Evolutionary conservation across 2,329 filamentous ascomycete species (phyloP), one percentile per base, ranked within the genome.

Genomic region (Colletotrichum sp.): DNA sequence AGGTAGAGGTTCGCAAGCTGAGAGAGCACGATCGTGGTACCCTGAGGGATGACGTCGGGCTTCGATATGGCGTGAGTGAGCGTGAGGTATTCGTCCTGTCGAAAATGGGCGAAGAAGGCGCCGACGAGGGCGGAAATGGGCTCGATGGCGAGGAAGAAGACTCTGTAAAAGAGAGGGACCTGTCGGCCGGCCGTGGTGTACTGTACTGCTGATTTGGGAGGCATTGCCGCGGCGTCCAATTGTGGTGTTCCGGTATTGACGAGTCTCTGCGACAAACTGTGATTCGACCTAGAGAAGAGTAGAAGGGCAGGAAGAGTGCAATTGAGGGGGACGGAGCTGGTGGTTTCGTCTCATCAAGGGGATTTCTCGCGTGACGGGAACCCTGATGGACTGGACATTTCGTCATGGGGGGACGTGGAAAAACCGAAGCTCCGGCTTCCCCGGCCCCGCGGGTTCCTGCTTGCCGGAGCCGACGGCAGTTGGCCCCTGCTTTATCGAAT

Each of bases 1-100:
- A 96, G 84, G 85, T 96, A 96, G 77, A 96, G 87, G 84, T 95
- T 96, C 59, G 93, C 94, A 36, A 96, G 90, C 85, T 96, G 95
- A 21, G 92, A 92, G 80, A 96, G 87, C 55, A 92, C 92, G 75
- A 96, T 91, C 12, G 91, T 90, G 2, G 93, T 94, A 55, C 89
- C 89, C 44, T 90, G 85, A 2, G 94, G 91, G 8, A 93, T 83
- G 28, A 84, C 79, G 78, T 85, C 78, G 74, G 89, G 84, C 4
- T 89, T 87, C 9, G 91, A 89, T 5, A 87, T 80, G 32, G 89
- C 86, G 81, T 94, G 87, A 4, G 94, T 95, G 68, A 95, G 87
- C 8, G 85, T 77, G 36, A 96, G 90, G 84, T 96, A 96, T 26
- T 84, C 85, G 5, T 81, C 79, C 71, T 90, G 89, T 24, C 83